Percentiles rank a stretch among this genome's conserved stretches.
Conservation (phyloP, 345 rosid species). For the Stellera chamaejasme region DNA sequence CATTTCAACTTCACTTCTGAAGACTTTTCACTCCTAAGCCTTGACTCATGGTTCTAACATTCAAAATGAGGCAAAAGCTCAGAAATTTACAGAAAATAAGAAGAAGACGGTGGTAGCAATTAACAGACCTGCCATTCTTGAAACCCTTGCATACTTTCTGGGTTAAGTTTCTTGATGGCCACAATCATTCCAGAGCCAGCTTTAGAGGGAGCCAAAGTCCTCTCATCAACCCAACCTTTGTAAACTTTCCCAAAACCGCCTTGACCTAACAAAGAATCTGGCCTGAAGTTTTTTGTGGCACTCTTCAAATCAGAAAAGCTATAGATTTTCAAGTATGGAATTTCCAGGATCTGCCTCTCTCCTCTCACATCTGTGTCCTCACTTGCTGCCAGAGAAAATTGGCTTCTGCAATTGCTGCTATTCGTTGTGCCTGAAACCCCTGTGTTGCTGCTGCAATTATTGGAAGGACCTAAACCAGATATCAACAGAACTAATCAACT, state of each 20-base stretch:
- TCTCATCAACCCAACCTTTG: constrained; percentile 76
- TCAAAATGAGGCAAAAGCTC: background rate
- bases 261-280: constrained; percentile 63
- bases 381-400: constrained; percentile 34
- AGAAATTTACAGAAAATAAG: background rate
- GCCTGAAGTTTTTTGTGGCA: constrained; percentile 54
- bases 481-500: background rate
- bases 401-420: constrained; percentile 36
- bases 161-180: constrained; percentile 72
- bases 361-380: constrained; percentile 25
- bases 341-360: constrained; percentile 21
- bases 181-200: constrained; percentile 49
- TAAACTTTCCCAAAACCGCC: constrained; percentile 83
- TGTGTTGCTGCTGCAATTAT: constrained; percentile 22
- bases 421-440: constrained; percentile 23
- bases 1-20: too few relatives aligned
- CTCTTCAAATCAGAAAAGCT: constrained; percentile 48
- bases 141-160: constrained; percentile 62
- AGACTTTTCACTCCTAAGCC: too few relatives aligned
- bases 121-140: constrained; percentile 69
- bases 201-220: constrained; percentile 49
- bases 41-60: background rate
- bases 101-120: constrained; percentile 3
- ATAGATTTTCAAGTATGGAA: constrained; percentile 42
- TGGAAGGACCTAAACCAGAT: constrained; percentile 13